Evolutionary conservation across 495 filamentous ascomycete genomes (phyloP), one percentile per base, ranked within the genome.

Genomic region (Penicillium odoratum): DNA sequence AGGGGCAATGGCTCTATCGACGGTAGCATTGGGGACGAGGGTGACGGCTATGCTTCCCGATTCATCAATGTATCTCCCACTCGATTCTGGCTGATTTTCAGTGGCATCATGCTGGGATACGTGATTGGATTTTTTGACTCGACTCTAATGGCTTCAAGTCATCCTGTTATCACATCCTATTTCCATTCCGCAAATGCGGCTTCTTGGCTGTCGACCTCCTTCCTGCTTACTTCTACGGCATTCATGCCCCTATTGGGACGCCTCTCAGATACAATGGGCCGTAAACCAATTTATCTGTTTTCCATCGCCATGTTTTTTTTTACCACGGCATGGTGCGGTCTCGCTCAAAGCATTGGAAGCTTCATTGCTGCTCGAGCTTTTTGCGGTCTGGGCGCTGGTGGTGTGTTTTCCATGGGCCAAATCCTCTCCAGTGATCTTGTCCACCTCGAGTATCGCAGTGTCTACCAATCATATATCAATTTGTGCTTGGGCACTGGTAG

Each of bases 161-260:
- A 93, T 69, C 90, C 89, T 8, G 87, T 90, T 33, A 91, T 93
- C 51, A 92, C 89, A 0, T 90, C 88, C 0, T 83, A 90, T 63
- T 92, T 93, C 67, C 75, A 86, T 51, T 81, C 85, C 49, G 87
- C 87, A 13, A 91, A 92, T 63, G 78, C 81, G 16, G 89, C 89
- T 7, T 91, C 88, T 9, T 93, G 90, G 90, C 76, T 93, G 4
- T 91, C 89, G 21, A 92, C 89, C 0, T 84, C 88, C 0, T 93
- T 92, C 53, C 64, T 92, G 8, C 74, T 93, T n/a, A 92, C 88
- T 0, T 86, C 84, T 15, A 91, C 88, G 5, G 81, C 84, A 31
- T 87, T 91, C 62, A 83, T 91, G 64, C 89, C 89, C 0, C 72
- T 93, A 3, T 85, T 88, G 54, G 89, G 87, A 15, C 77, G 89